Percentiles rank a stretch among this genome's conserved stretches.
Evolutionary conservation across 768 basidiomycete species (phyloP).

Genomic region (Candolleomyces aberdarensis): DNA sequence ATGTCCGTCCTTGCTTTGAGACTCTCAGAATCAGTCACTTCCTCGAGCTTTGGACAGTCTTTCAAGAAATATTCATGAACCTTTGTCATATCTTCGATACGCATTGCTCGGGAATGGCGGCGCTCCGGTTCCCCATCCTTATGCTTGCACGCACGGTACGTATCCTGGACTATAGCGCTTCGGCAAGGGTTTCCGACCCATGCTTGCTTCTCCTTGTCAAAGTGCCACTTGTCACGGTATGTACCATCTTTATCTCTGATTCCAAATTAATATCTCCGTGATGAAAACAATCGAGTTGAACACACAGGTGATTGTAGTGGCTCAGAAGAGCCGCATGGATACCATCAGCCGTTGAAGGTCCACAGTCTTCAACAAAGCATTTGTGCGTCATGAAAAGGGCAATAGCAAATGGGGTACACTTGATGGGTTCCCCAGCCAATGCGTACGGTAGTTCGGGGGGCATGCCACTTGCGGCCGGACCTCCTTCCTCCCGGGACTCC

Average conservation of each 20-base stretch:
- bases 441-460: neutral
- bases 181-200: neutral
- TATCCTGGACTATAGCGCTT: neutral
- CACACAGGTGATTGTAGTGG: neutral
- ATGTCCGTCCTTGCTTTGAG: no score
- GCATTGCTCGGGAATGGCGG: neutral
- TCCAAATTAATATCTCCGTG: neutral
- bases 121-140: neutral
- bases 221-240: neutral
- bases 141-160: neutral
- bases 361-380: neutral
- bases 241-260: neutral
- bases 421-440: neutral
- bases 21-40: no score
- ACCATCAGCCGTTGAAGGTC: neutral
- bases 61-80: neutral
- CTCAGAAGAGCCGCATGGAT: neutral
- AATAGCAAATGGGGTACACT: neutral
- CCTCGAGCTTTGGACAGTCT: no score
- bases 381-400: neutral
- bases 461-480: no score
- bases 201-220: neutral
- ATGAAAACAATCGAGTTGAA: neutral
- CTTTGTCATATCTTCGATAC: neutral
- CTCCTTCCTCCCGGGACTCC: no score